Evolutionary conservation across 371 early-diverging fungal species (phyloP).

Genomic region (Gilbertella persicaria): DNA sequence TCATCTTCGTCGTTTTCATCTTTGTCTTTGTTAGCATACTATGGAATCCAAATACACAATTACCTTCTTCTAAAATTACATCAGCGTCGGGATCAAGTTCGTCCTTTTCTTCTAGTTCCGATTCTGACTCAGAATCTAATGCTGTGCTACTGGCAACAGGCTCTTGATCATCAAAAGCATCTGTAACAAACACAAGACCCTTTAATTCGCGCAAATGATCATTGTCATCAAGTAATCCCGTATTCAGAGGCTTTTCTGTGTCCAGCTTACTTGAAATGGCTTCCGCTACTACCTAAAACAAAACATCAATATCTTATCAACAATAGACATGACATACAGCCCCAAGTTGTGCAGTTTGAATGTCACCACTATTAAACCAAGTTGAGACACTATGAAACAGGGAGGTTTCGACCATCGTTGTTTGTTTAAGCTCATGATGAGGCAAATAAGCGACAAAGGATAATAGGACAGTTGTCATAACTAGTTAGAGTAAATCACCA

Average conservation of each 20-base stretch:
- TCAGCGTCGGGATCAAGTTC: slow-evolving; percentile 42
- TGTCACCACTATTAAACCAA: slow-evolving; percentile 35
- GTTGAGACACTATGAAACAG: slow-evolving; percentile 20
- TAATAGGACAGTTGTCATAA: slow-evolving; percentile 29
- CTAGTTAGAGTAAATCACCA: slow-evolving; percentile 10
- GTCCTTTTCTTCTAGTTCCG: slow-evolving; percentile 24
- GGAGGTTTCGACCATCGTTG: slow-evolving; percentile 12
- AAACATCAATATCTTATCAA: neutral
- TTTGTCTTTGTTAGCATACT: neutral
- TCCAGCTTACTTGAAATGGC: slow-evolving; percentile 28
- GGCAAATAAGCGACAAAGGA: slow-evolving; percentile 26
- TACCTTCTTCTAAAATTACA: slow-evolving; percentile 4
- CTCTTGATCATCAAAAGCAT: slow-evolving; percentile 8
- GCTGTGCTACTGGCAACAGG: neutral
- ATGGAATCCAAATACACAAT: neutral
- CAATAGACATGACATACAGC: no score
- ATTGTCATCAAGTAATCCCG: slow-evolving; percentile 31
- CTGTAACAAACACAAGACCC: slow-evolving; percentile 15
- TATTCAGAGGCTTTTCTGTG: slow-evolving; percentile 25
- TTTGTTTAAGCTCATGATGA: slow-evolving; percentile 1
- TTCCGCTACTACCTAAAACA: slow-evolving; percentile 34
- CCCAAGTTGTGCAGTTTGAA: slow-evolving; percentile 28
- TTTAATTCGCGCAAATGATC: slow-evolving; percentile 17
- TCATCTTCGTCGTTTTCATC: no score
- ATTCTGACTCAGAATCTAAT: slow-evolving; percentile 5